Evolutionary conservation across 495 filamentous ascomycete species (phyloP).

Genomic region (Penicillium fimorum): DNA sequence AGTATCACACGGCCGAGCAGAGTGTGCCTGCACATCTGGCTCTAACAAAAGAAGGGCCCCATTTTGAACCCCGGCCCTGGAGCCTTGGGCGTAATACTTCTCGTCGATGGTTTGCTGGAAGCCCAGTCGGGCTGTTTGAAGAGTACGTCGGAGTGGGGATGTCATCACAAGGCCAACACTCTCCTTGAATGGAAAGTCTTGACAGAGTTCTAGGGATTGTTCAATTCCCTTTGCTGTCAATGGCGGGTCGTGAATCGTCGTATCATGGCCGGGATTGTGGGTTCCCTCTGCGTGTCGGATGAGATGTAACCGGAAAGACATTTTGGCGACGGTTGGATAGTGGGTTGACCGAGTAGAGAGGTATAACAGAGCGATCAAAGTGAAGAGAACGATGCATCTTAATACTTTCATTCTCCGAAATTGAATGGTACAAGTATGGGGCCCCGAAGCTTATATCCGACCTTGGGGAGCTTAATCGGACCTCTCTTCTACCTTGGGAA

Average conservation of each 20-base stretch:
- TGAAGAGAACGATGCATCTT: neutral
- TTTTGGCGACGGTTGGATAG: neutral
- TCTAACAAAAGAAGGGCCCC: constrained; percentile 5
- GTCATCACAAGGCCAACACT: constrained; percentile 15
- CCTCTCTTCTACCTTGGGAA: neutral
- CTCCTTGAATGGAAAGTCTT: constrained; percentile 11
- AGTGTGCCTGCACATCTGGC: constrained; percentile 20
- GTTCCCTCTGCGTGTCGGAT: constrained; percentile 21
- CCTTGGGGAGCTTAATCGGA: constrained; percentile 3
- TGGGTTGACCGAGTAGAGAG: neutral
- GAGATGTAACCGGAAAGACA: constrained; percentile 15
- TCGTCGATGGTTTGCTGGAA: constrained; percentile 11
- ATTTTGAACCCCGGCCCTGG: neutral
- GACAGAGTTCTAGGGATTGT: constrained; percentile 7
- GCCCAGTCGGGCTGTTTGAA: constrained; percentile 17
- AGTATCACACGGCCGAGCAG: constrained; percentile 17
- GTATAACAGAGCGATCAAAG: neutral
- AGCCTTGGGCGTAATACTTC: constrained; percentile 6
- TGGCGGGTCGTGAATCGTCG: constrained; percentile 14
- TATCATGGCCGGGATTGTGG: constrained; percentile 17
- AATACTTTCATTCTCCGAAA: neutral
- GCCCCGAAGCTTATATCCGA: constrained; percentile 5
- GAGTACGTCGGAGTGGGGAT: constrained; percentile 18
- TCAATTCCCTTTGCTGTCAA: constrained; percentile 15
- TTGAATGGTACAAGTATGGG: neutral